Base-by-base conservation (phyloP, 768 basidiomycete species). In the Rhizopogon rudus region DNA sequence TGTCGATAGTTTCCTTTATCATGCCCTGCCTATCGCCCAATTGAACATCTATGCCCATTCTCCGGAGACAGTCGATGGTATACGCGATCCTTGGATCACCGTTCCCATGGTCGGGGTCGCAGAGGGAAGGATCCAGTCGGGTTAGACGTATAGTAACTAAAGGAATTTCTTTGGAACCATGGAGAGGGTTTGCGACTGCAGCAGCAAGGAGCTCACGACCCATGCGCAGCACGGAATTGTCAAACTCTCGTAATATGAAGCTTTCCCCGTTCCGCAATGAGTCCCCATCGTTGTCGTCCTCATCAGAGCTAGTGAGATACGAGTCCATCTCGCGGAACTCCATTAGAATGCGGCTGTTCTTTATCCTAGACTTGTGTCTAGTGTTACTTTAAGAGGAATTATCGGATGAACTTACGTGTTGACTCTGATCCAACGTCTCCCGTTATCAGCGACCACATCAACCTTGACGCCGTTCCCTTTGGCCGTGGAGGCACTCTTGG, bases 291-390 rank as follows among this genome's bases (percentile, higher is more conserved):
- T 79, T 75, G 25, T 77, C 75, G 16, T 84, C 84, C 5, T 75
- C 63, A 2, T 77, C 77, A 6, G 78, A 77, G 45, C 63, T 65
- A 2, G 85, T 87, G 14, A 86, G 63, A 66, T 91, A 92, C 2
- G 88, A 89, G 59, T 94, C 93, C 33, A 90, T 80, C 70, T 94
- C 92, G 37, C 84, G 79, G 59, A 96, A 88, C 65, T 96, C 93
- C 33, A 86, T 80, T 5, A 88, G 70, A 29, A 96, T 74, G 1
- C 89, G 83, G 3, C 83, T 76, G 57, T 90, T 89, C 63, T 88
- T 93, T 9, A 87, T 81, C 9, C 91, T 94, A 61, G 28, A n/a
- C 37, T 37, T 6, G n/a, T 10, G 48, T 60, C 35, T 35, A 49
- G 44, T 39, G 12, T 6, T 22, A 35, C 6, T 52, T 28, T 46